Evolutionary conservation across 2,329 filamentous ascomycete genomes (phyloP), one percentile per base, ranked within the genome.

Genomic region (Ophiostoma sp.): DNA sequence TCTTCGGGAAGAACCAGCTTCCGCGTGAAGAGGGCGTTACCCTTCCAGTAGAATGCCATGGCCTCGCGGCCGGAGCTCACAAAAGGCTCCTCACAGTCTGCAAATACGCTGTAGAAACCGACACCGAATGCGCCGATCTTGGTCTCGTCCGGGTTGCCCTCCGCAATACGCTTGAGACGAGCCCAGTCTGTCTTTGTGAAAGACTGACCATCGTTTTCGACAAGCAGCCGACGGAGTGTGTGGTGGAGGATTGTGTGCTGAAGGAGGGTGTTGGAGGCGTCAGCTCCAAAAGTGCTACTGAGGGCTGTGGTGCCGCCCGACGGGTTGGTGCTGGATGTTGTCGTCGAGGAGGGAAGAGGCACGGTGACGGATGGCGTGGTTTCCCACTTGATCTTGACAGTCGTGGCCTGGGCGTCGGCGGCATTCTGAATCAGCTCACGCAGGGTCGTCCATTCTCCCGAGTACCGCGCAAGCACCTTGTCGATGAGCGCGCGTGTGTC

Each of bases 31-130:
- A 99, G 84, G 5, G 92, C 92, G 77, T 98, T 98, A n/a, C 91
- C 93, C 78, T 97, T 98, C 96, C 95, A 99, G 81, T 97, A 99
- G 76, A 99, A 99, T 0, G 94, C 94, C 92, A 99, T 97, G 49
- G 93, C 93, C 78, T 96, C 89, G 71, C 85, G 86, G 0, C 95
- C 95, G 0, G 94, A 98, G 73, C 92, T 95, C 72, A 99, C 91
- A 75, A 99, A 98, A 0, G 95, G 95, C 74, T 97, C 93, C 78
- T 99, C 96, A 76, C 94, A 99, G 77, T 99, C 95, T 71, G 95
- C 92, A 77, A 99, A 99, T 52, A 98, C 94, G 77, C 92, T 96
- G 83, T 99, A 99, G 80, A 99, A 99, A 2, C 95, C 95, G 44
- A 99, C 95, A 73, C 95, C 95, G 77, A 99, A 99, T 3, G 95